Percentiles rank a stretch among this genome's conserved stretches.
These are phyloP conservation scores for Talaromyces piceae DNA, from an alignment of 2,329 filamentous ascomycete species.

Conservation along the genomic window DNA sequence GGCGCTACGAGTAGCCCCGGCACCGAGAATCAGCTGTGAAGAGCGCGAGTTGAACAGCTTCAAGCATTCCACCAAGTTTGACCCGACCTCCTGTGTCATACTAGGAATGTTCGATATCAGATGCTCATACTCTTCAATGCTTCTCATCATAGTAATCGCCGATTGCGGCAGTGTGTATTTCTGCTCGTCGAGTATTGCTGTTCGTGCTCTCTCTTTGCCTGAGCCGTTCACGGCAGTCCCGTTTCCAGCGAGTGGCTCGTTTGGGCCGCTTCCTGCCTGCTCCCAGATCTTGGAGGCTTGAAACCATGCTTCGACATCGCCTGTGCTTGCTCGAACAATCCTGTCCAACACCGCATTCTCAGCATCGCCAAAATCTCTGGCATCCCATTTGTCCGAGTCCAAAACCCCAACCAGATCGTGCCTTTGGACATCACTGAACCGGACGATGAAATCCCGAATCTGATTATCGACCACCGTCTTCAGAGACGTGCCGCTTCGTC, in stretches of 20 bases:
- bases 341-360: constrained; percentile 46
- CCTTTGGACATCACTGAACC: constrained; percentile 50
- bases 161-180: constrained; percentile 80
- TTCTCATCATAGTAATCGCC: constrained; percentile 70
- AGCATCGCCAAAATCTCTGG: constrained; percentile 52
- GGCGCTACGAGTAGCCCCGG: constrained; percentile 79
- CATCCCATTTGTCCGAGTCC: constrained; percentile 58
- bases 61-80: constrained; percentile 73
- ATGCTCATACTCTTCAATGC: constrained; percentile 74
- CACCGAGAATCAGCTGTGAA: constrained; percentile 92
- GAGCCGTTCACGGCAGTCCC: constrained; percentile 28
- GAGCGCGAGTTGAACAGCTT: constrained; percentile 93
- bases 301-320: constrained; percentile 50
- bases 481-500: constrained; percentile 51
- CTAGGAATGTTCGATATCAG: constrained; percentile 79
- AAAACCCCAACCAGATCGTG: constrained; percentile 51
- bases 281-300: constrained; percentile 45
- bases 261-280: constrained; percentile 20
- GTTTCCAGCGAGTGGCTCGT: constrained; percentile 29
- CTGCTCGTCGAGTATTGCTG: constrained; percentile 74
- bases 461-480: constrained; percentile 57
- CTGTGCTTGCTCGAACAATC: constrained; percentile 53
- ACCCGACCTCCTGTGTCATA: constrained; percentile 76
- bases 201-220: constrained; percentile 57
- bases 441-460: constrained; percentile 55